Evolutionary conservation across 192 early-diverging fungal genomes (phyloP), one percentile per base, ranked within the genome.

Genomic region (Endogone sp.): DNA sequence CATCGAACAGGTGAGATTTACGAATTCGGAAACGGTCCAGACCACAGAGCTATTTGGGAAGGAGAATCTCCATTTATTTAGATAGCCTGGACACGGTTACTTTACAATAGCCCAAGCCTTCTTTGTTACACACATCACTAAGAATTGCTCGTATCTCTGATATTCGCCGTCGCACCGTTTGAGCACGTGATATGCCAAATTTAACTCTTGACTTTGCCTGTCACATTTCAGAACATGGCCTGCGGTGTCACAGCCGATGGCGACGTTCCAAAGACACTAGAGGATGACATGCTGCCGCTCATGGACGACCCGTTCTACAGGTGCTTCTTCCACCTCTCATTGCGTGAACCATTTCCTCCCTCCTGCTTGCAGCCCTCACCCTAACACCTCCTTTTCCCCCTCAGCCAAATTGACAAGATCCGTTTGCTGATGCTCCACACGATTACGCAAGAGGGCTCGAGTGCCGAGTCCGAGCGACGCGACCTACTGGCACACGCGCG

Each of bases 351-450:
- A 44, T 72, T 3, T 55, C 25, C 66, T 26, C 20, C 3, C 16
- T 29, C 2, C n/a, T 3, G 4, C 29, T 25, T 20, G 25, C 28
- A 6, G 10, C 2, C 11, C 2, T 9, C 23, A 54, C 20, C 23
- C 21, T 23, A 24, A 6, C 20, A n/a, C 20, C 27, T 66, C n/a
- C 28, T 4, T 28, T 24, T 22, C 22, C 25, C 11, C 58, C 16
- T 26, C 30, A 79, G 70, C n/a, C 63, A 80, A 0, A 74, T 79
- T 67, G 90, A 94, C 71, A 95, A 93, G 74, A 74, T 91, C 3
- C 84, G 94, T 2, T 64, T 93, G 25, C 80, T 95, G 31, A 92
- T 94, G 83, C 67, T 93, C 6, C 94, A 94, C 64, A 89, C 92
- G 25, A 91, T 94, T 57, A 88, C 69, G 57, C 71, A 89, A 22